Percentiles rank a stretch among this genome's conserved stretches.
These are phyloP conservation scores for Aspergillus awamori DNA, from an alignment of 2,329 filamentous ascomycete genomes.

Conservation along the genomic window DNA sequence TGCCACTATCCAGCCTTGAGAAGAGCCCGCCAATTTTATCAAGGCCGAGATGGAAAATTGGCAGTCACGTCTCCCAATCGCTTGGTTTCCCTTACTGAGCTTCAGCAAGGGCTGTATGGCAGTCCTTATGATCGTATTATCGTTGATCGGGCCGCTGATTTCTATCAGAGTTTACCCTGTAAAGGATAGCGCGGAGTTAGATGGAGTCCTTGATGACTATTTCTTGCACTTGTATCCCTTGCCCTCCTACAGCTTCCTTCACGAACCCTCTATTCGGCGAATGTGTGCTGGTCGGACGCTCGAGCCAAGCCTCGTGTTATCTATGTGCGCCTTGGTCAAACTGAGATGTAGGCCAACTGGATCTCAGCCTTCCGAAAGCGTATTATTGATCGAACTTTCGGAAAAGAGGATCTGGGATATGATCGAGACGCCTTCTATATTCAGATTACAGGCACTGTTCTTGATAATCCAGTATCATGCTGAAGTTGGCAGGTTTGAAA, in stretches of 20 bases:
- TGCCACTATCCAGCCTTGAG: background rate
- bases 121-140: background rate
- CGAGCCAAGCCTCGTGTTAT: background rate
- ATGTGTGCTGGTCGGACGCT: background rate
- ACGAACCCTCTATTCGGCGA: background rate
- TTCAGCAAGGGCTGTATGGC: background rate
- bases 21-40: background rate
- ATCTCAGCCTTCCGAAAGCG: background rate
- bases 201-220: background rate
- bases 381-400: background rate
- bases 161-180: background rate
- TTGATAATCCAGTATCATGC: conserved; percentile 4
- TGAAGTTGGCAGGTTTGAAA: background rate
- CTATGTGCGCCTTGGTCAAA: background rate
- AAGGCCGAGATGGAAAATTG: background rate
- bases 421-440: background rate
- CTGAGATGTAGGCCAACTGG: background rate
- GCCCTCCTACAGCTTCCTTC: conserved; percentile 2
- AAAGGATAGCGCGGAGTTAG: background rate
- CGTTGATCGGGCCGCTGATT: background rate
- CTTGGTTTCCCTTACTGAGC: background rate
- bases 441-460: conserved; percentile 1
- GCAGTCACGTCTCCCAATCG: background rate
- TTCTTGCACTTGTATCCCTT: background rate
- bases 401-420: background rate